A percentile compares a stretch with the other conserved stretches of the same genome.
These are phyloP conservation scores for Porphyrellus cyaneotinctus DNA, from an alignment of 768 basidiomycete genomes.

Conservation along the genomic window DNA sequence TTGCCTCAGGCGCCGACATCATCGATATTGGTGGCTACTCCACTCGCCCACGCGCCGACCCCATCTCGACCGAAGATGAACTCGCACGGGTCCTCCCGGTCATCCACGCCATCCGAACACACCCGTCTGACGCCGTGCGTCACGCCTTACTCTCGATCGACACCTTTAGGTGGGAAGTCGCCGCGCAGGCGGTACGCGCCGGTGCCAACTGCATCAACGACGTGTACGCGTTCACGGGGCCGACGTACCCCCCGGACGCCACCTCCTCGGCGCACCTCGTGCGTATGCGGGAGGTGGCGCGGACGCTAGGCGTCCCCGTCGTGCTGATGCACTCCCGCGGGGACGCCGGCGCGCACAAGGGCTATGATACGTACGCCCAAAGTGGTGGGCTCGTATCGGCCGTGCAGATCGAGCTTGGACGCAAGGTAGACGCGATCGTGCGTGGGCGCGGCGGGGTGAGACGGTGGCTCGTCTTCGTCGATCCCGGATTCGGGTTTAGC, in stretches of 20 bases:
- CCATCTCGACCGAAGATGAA: conserved; percentile 69
- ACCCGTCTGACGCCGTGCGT: conserved; percentile 15
- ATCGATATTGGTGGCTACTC: conserved; percentile 94
- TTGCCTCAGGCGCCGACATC: conserved; percentile 62
- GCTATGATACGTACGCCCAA: conserved; percentile 47
- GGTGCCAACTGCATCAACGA: conserved; percentile 90
- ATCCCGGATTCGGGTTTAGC: conserved; percentile 95
- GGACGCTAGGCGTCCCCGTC: conserved; percentile 68
- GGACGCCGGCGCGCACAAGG: conserved; percentile 71
- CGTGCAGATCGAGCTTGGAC: conserved; percentile 68
- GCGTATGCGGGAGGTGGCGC: conserved; percentile 64
- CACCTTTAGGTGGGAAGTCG: conserved; percentile 26
- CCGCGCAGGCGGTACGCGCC: conserved; percentile 51
- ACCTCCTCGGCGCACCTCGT: conserved; percentile 39
- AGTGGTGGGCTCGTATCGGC: conserved; percentile 54
- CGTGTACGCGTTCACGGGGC: conserved; percentile 76
- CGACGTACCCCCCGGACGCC: conserved; percentile 38
- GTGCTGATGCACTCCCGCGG: conserved; percentile 94
- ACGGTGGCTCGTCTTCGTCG: conserved; percentile 84
- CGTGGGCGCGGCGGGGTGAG: conserved; percentile 67
- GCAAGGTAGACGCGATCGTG: conserved; percentile 61
- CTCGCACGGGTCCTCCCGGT: conserved; percentile 66
- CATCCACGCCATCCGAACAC: conserved; percentile 52
- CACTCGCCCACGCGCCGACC: conserved; percentile 76
- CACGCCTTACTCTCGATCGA: conserved; percentile 23